phyloP scores from a whole-genome alignment of 352 stramenopile species.

The Globisporangium polare region DNA sequence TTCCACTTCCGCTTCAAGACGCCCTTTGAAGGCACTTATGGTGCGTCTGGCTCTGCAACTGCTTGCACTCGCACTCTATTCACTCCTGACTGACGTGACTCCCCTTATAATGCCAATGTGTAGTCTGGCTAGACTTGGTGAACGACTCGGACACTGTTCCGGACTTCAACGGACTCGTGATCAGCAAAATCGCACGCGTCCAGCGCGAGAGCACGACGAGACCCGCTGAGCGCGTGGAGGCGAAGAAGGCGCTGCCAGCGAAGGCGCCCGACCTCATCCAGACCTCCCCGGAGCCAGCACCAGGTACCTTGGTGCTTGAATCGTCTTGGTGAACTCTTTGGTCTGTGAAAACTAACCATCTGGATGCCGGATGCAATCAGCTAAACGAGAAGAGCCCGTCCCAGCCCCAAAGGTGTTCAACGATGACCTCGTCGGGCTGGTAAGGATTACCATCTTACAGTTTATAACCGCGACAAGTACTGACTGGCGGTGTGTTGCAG shows the following conservation, averaged over 20 bases:
- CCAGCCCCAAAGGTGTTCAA: slow-evolving; percentile 63
- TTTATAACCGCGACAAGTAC: background rate
- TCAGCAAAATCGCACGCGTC: slow-evolving; percentile 79
- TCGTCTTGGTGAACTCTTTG: background rate
- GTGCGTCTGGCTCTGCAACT: slow-evolving; percentile 21
- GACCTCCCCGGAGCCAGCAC: slow-evolving; percentile 29
- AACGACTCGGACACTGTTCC: slow-evolving; percentile 69
- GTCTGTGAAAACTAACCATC: background rate
- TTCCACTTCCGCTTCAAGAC: slow-evolving; percentile 89
- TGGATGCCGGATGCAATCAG: slow-evolving; percentile 15
- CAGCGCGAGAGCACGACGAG: slow-evolving; percentile 43
- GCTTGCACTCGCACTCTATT: background rate
- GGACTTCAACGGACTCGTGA: slow-evolving; percentile 74
- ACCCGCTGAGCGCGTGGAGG: slow-evolving; percentile 31
- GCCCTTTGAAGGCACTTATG: slow-evolving; percentile 81
- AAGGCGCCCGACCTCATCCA: slow-evolving; percentile 69
- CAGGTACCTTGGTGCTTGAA: slow-evolving; percentile 5
- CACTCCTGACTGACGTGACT: background rate
- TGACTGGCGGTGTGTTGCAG: slow-evolving; percentile 20
- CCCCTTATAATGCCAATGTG: background rate
- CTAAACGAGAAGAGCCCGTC: slow-evolving; percentile 46
- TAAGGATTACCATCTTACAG: slow-evolving; percentile 16
- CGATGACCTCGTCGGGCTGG: slow-evolving; percentile 76
- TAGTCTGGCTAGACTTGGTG: slow-evolving; percentile 81
- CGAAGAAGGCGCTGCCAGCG: slow-evolving; percentile 22